phyloP scores from a whole-genome alignment of 306 rosid genomes.

The Parietaria judaica region DNA sequence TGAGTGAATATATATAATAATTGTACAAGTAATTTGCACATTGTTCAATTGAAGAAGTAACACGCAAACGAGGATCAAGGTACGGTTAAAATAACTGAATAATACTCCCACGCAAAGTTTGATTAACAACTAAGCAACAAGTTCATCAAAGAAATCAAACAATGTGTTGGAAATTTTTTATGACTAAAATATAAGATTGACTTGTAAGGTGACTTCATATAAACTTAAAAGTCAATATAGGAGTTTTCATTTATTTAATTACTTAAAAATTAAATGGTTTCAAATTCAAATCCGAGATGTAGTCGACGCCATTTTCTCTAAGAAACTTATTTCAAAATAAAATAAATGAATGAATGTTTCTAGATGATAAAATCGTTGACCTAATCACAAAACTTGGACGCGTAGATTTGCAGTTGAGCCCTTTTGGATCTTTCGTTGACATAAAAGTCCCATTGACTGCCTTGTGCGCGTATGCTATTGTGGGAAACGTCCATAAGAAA shows the following conservation, averaged over 20 bases:
- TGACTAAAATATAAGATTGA: too few relatives aligned
- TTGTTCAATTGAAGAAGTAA: too few relatives aligned
- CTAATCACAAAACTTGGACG: neutral
- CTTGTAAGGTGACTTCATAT: too few relatives aligned
- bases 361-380: neutral
- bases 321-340: neutral
- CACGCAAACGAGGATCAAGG: too few relatives aligned
- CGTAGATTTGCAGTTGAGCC: neutral
- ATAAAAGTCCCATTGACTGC: neutral
- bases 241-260: neutral
- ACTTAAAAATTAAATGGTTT: neutral
- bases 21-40: too few relatives aligned
- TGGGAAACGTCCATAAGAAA: neutral
- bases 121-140: too few relatives aligned
- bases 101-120: too few relatives aligned
- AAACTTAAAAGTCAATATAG: too few relatives aligned
- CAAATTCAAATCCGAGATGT: neutral
- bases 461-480: conserved; percentile 1
- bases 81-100: too few relatives aligned
- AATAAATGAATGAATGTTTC: neutral
- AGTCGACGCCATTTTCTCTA: neutral
- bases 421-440: neutral
- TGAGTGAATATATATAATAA: too few relatives aligned
- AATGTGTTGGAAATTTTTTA: neutral
- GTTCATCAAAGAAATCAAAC: neutral